Conservation (phyloP, 1,139 yeast genomes). For the Debaryomyces subglobosus region DNA sequence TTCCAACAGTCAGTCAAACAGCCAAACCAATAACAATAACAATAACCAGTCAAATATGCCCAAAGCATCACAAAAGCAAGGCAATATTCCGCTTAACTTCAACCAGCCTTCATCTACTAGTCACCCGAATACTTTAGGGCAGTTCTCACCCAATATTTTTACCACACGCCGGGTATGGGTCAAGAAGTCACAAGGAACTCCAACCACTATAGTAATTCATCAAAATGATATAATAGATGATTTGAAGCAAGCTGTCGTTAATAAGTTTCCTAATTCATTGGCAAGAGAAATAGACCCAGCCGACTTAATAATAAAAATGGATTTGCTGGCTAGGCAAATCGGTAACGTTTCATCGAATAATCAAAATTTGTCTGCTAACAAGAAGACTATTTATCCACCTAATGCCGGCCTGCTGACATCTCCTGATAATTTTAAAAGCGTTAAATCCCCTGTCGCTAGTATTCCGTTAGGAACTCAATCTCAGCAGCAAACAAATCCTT, state of each 20-base stretch:
- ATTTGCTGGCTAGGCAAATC: constrained; percentile 21
- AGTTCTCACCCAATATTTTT: constrained; percentile 15
- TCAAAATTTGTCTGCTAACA: background rate
- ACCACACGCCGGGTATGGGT: constrained; percentile 63
- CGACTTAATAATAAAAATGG: constrained; percentile 54
- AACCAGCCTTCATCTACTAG: constrained; percentile 6
- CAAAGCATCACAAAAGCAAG: background rate
- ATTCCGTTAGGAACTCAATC: background rate
- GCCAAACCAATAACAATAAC: background rate
- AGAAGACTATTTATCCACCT: constrained; percentile 4
- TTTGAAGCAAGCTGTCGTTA: constrained; percentile 59
- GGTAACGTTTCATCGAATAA: constrained; percentile 6
- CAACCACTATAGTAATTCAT: constrained; percentile 66
- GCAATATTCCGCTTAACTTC: constrained; percentile 5
- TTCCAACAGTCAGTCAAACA: background rate
- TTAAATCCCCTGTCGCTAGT: constrained; percentile 1
- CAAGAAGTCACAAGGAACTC: constrained; percentile 54
- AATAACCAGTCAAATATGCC: background rate
- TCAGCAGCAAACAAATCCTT: constrained; percentile 9
- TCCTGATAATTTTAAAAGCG: constrained; percentile 7
- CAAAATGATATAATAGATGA: constrained; percentile 71
- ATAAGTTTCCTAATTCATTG: constrained; percentile 70
- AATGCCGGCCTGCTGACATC: background rate
- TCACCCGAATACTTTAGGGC: constrained; percentile 1
- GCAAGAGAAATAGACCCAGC: constrained; percentile 71